Evolutionary conservation across 2,329 filamentous ascomycete species (phyloP), one percentile per base, ranked within the genome.

Genomic region (Fusarium denticulatum): DNA sequence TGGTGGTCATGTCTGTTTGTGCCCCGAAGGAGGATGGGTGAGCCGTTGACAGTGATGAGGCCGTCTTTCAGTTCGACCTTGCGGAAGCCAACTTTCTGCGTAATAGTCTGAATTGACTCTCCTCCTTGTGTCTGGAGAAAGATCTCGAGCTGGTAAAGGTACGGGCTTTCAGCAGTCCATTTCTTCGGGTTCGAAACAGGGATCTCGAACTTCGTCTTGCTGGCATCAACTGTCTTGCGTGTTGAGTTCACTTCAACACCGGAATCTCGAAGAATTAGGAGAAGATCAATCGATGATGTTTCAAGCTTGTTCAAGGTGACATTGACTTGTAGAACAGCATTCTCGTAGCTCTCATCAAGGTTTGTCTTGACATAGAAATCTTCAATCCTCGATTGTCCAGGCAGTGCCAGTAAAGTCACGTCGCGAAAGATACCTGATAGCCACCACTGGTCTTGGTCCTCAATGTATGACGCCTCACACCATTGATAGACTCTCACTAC

Each of bases 401-500:
- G 65, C 1, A 67, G 20, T 5, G 65, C 63, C 11, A 67, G 3
- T 2, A 67, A 8, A 14, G 63, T 61, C 13, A 67, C 65, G 16
- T 67, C 65, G 20, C 65, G 63, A 9, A 67, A 67, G 8, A 67
- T 67, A 12, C 65, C 65, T 10, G 65, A 67, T 5, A 67, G n/a
- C 65, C 65, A 67, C 65, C 65, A 67, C 34, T 67, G 65, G 20
- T 67, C 65, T 20, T 67, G 65, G 18, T 67, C 65, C 15, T 67
- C 65, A 0, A 67, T 67, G 3, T 67, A 67, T 1, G 65, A 67
- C 0, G 53, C 65, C 10, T 67, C 63, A 5, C 53, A 67, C 65
- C 65, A 67, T 22, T 67, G 65, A 24, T 67, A 67, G 1, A 67
- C 65, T 20, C 62, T 42, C 0, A 67, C 65, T 0, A 67, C 40